Percentiles rank a stretch among this genome's conserved stretches.
Evolutionary conservation across 1,284 basidiomycete genomes (phyloP).

Genomic region (Cryptococcus sp.): DNA sequence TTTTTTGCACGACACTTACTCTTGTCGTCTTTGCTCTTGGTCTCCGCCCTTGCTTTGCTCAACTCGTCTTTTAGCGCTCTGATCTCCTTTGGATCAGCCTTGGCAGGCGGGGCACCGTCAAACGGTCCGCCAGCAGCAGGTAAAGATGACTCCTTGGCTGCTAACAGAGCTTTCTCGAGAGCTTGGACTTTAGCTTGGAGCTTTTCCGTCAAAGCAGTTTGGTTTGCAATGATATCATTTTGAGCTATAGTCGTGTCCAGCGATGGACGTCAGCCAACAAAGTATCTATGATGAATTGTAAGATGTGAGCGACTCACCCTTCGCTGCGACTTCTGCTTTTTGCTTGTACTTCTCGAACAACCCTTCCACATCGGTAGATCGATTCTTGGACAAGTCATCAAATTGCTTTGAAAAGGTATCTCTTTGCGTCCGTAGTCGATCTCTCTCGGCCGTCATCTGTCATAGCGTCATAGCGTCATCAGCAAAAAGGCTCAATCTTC

Average conservation of each 20-base stretch:
- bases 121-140: slow-evolving; percentile 19
- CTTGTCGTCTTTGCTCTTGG: slow-evolving; percentile 38
- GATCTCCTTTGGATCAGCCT: slow-evolving; percentile 38
- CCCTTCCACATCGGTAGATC: slow-evolving; percentile 33
- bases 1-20: slow-evolving; percentile 27
- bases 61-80: slow-evolving; percentile 41
- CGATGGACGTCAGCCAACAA: too few relatives aligned
- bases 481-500: neutral
- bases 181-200: slow-evolving; percentile 29
- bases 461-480: neutral
- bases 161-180: slow-evolving; percentile 38
- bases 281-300: neutral
- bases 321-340: slow-evolving; percentile 33
- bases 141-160: slow-evolving; percentile 14
- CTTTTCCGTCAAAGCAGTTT: slow-evolving; percentile 42
- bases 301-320: slow-evolving; percentile 29
- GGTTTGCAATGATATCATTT: slow-evolving; percentile 42
- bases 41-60: slow-evolving; percentile 27
- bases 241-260: slow-evolving; percentile 35
- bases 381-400: slow-evolving; percentile 43
- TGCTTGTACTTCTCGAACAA: slow-evolving; percentile 46
- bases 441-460: slow-evolving; percentile 36
- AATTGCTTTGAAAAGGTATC: slow-evolving; percentile 49
- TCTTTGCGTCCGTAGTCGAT: slow-evolving; percentile 34
- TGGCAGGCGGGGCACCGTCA: slow-evolving; percentile 6